phyloP scores from a whole-genome alignment of 768 basidiomycete genomes.

The Daedaleopsis nitida region DNA sequence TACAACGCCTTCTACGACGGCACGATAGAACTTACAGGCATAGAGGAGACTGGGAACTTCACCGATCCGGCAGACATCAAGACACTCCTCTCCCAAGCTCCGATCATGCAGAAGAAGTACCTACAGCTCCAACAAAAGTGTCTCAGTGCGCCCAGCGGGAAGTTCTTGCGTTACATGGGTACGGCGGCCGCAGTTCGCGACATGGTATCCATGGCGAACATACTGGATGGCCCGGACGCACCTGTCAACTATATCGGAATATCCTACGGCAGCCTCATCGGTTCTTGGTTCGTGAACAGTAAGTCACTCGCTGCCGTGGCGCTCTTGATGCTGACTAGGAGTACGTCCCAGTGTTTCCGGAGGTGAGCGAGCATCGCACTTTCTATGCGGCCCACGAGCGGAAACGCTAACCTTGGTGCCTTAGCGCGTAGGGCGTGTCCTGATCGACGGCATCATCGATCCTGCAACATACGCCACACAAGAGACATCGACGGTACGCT shows the following conservation, averaged over 20 bases:
- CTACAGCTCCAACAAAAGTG: conserved; percentile 9
- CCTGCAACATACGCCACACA: not conserved
- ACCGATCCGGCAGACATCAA: conserved; percentile 9
- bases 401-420: not conserved
- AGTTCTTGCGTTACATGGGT: conserved; percentile 12
- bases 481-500: not conserved
- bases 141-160: not conserved
- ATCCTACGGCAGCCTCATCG: conserved; percentile 14
- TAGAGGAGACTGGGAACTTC: conserved; percentile 13
- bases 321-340: not conserved
- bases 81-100: conserved; percentile 7
- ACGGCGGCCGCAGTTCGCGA: not conserved
- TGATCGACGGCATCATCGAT: conserved; percentile 15
- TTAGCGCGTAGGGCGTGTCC: conserved; percentile 15
- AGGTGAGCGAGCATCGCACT: not conserved
- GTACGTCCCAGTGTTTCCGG: conserved; percentile 12
- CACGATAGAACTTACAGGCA: conserved; percentile 10
- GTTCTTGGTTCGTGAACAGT: conserved; percentile 16
- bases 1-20: conserved; percentile 13
- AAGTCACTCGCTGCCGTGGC: not conserved
- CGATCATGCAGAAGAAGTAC: conserved; percentile 14
- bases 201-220: conserved; percentile 16
- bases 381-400: too few species aligned
- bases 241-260: conserved; percentile 13
- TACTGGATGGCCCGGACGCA: conserved; percentile 12